Evolutionary conservation across 2,329 filamentous ascomycete species (phyloP).

Genomic region (Thelonectria olida): DNA sequence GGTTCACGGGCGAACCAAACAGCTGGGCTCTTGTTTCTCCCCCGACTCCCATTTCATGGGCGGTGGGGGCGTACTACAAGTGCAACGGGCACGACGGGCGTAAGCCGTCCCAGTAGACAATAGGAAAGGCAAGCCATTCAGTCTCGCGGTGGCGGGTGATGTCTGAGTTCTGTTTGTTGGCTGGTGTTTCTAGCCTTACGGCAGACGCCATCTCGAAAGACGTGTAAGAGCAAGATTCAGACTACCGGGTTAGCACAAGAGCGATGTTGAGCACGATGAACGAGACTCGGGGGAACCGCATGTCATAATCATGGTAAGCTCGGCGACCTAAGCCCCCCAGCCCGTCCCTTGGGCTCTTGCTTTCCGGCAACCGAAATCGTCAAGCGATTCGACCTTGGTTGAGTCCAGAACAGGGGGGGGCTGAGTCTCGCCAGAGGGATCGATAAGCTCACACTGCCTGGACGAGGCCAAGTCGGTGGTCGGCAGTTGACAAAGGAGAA

Average conservation of each 20-base stretch:
- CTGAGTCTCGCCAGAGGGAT: conserved; percentile 18
- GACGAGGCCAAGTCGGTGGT: not conserved
- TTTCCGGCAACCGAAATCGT: conserved; percentile 11
- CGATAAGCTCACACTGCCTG: conserved; percentile 25
- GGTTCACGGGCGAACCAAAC: conserved; percentile 28
- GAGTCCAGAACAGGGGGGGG: not conserved
- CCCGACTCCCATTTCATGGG: conserved; percentile 4
- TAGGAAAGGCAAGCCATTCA: not conserved
- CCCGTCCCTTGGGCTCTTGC: conserved; percentile 1
- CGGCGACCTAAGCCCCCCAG: conserved; percentile 3
- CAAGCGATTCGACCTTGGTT: conserved; percentile 3
- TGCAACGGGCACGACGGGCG: conserved; percentile 37
- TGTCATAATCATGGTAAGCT: not conserved
- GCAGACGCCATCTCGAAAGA: not conserved
- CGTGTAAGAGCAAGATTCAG: conserved; percentile 15
- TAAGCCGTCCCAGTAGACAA: conserved; percentile 29
- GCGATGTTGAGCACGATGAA: not conserved
- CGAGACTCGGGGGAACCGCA: conserved; percentile 1
- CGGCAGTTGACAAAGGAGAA: not conserved
- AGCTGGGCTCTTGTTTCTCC: conserved; percentile 36
- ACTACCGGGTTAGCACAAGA: not conserved
- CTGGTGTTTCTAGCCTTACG: conserved; percentile 6
- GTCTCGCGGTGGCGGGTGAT: conserved; percentile 10
- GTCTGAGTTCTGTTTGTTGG: not conserved
- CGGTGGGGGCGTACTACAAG: conserved; percentile 33